Percentiles rank a stretch among this genome's conserved stretches.
Conservation (phyloP, 1,284 basidiomycete species). For the Ganoderma lingzhi region DNA sequence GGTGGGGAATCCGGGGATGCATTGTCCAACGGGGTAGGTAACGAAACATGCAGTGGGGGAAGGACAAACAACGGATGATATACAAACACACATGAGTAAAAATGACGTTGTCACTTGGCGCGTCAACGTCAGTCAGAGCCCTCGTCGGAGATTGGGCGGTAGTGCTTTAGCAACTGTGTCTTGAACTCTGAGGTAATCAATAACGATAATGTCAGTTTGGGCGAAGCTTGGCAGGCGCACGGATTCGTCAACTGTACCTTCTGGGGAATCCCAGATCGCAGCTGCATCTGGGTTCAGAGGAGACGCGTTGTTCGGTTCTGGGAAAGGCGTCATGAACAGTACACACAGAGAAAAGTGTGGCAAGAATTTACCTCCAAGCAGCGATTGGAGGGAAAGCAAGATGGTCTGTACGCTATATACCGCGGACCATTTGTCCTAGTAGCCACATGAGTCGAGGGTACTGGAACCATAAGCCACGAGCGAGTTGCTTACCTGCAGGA, state of each 20-base stretch:
- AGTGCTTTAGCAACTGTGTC: slow-evolving; percentile 74
- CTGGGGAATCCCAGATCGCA: slow-evolving; percentile 73
- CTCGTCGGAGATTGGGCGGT: slow-evolving; percentile 64
- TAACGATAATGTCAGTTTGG: not conserved
- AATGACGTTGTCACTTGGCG: not conserved
- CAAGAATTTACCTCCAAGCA: slow-evolving; percentile 74
- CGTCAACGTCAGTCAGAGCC: slow-evolving; percentile 45
- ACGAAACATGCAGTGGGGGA: slow-evolving; percentile 25
- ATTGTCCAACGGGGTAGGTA: slow-evolving; percentile 31
- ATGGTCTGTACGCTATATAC: slow-evolving; percentile 91
- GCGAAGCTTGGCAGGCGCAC: not conserved
- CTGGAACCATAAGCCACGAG: not conserved
- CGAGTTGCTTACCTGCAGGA: slow-evolving; percentile 65
- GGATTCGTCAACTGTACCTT: slow-evolving; percentile 51
- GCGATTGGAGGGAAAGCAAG: slow-evolving; percentile 84
- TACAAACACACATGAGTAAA: slow-evolving; percentile 23
- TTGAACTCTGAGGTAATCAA: slow-evolving; percentile 64
- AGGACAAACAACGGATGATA: slow-evolving; percentile 24
- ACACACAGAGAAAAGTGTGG: too few species aligned
- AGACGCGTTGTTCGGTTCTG: slow-evolving; percentile 90
- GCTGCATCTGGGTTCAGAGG: slow-evolving; percentile 87
- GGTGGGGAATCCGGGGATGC: slow-evolving; percentile 25
- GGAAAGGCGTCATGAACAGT: slow-evolving; percentile 3
- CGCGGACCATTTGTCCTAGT: slow-evolving; percentile 89
- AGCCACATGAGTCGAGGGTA: not conserved